phyloP scores from a whole-genome alignment of 1,139 yeast species.

The Magnusiomyces paraingens region DNA sequence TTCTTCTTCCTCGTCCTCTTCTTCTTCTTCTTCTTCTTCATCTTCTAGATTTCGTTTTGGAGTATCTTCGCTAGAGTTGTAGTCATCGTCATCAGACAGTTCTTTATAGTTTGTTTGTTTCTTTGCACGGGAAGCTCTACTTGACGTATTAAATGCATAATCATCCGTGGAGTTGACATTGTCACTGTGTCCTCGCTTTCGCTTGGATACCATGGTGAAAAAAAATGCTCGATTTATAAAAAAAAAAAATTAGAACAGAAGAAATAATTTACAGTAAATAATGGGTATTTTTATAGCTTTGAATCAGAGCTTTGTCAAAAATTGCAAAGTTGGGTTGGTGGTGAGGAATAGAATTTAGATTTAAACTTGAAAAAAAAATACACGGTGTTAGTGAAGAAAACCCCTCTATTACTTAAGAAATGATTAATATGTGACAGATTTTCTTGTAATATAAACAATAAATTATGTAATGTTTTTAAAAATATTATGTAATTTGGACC shows the following conservation, averaged over 20 bases:
- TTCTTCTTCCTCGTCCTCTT: constrained; percentile 21
- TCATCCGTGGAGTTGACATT: neutral
- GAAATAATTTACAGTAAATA: neutral
- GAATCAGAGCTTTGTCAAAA: neutral
- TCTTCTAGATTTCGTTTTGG: constrained; percentile 11
- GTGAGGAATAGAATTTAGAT: neutral
- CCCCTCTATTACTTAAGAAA: neutral
- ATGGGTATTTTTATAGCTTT: neutral
- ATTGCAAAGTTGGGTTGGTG: neutral
- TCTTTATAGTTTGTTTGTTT: neutral
- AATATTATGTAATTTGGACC: neutral
- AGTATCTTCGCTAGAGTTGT: neutral
- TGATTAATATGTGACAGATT: neutral
- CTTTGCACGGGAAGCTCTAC: neutral
- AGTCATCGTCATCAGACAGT: neutral
- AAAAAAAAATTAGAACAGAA: neutral
- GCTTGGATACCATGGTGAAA: neutral
- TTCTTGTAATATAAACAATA: neutral
- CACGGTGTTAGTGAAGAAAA: no score
- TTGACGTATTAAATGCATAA: neutral
- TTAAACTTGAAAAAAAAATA: no score
- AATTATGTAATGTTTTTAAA: neutral
- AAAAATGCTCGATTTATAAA: neutral
- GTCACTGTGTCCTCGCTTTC: neutral
- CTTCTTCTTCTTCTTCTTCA: constrained; percentile 24